phyloP scores from a whole-genome alignment of 345 rosid genomes.

The Isatis tinctoria region DNA sequence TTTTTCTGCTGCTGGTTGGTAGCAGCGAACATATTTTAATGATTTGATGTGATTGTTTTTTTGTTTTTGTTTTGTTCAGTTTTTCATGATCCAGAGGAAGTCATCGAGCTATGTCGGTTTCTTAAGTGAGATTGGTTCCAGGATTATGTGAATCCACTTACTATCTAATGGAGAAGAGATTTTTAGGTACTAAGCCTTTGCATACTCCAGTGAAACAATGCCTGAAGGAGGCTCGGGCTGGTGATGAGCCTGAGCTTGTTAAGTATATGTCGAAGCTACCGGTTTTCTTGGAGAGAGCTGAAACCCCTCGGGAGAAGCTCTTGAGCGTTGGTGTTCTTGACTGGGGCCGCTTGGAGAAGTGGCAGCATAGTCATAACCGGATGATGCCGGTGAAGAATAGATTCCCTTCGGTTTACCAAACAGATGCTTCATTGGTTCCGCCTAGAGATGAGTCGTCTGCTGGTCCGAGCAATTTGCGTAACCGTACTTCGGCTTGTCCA shows the following conservation, averaged over 20 bases:
- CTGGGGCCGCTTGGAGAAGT: constrained; percentile 83
- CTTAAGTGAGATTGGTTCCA: background rate
- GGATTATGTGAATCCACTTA: constrained; percentile 17
- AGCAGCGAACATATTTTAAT: background rate
- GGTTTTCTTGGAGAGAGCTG: constrained; percentile 65
- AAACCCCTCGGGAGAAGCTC: constrained; percentile 49
- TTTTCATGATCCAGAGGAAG: background rate
- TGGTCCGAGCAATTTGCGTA: constrained; percentile 41
- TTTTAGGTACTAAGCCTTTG: constrained; percentile 11
- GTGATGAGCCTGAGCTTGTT: constrained; percentile 67
- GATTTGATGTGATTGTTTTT: constrained; percentile 7
- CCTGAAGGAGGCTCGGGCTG: constrained; percentile 8
- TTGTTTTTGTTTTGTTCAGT: background rate
- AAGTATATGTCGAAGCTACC: constrained; percentile 90
- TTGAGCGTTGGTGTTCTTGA: constrained; percentile 90
- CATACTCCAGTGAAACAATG: constrained; percentile 1
- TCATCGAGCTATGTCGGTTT: background rate
- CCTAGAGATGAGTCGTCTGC: constrained; percentile 48
- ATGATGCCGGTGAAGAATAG: constrained; percentile 30
- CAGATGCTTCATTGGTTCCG: constrained; percentile 39
- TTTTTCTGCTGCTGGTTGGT: constrained; percentile 8
- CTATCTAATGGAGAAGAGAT: constrained; percentile 8
- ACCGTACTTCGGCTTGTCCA: constrained; percentile 39
- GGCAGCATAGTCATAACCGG: constrained; percentile 62
- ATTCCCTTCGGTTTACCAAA: constrained; percentile 44